Evolutionary conservation across 306 rosid genomes (phyloP).

Genomic region (Fragaria nilgerrensis): DNA sequence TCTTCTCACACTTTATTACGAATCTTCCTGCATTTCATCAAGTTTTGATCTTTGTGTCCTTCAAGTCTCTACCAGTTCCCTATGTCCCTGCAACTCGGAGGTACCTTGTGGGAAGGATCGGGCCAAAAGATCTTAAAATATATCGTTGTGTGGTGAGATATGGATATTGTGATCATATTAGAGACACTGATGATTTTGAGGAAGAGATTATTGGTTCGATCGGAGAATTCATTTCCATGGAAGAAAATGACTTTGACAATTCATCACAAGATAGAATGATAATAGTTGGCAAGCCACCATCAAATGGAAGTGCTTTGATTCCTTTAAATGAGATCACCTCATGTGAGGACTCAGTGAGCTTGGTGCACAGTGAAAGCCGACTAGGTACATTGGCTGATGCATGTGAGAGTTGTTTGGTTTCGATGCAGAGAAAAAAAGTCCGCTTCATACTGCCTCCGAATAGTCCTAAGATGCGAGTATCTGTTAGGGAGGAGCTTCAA

Average conservation of each 20-base stretch:
- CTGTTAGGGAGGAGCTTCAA: slow-evolving; percentile 57
- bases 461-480: slow-evolving; percentile 53
- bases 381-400: slow-evolving; percentile 29
- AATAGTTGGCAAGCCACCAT: slow-evolving; percentile 50
- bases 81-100: slow-evolving; percentile 52
- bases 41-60: slow-evolving; percentile 71
- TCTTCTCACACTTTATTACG: slow-evolving; percentile 78
- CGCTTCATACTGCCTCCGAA: slow-evolving; percentile 59
- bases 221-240: slow-evolving; percentile 68
- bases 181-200: slow-evolving; percentile 69
- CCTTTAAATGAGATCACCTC: slow-evolving; percentile 38
- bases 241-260: slow-evolving; percentile 48
- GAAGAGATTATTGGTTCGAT: slow-evolving; percentile 69
- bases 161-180: slow-evolving; percentile 64
- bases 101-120: slow-evolving; percentile 73
- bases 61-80: slow-evolving; percentile 69
- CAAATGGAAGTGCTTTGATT: slow-evolving; percentile 53
- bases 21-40: slow-evolving; percentile 85
- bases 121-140: slow-evolving; percentile 51
- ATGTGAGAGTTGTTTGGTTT: slow-evolving; percentile 19
- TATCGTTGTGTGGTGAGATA: slow-evolving; percentile 77
- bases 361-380: slow-evolving; percentile 38
- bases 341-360: not conserved
- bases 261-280: slow-evolving; percentile 56
- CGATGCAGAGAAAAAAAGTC: slow-evolving; percentile 50